Base-by-base conservation (phyloP, 306 rosid species). In the Calophaca sinica region DNA sequence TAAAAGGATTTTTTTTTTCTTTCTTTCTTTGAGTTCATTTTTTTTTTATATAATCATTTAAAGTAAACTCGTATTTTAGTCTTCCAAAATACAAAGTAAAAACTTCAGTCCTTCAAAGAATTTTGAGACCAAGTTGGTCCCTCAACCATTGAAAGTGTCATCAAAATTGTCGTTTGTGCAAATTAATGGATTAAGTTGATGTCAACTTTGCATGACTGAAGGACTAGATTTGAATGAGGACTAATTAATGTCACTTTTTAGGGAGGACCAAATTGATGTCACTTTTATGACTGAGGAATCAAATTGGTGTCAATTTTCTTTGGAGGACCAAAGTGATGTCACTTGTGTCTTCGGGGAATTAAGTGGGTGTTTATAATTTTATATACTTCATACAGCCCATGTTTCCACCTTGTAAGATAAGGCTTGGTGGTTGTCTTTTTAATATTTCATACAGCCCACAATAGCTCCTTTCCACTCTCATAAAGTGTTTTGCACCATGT, bases 41-140 rank as follows among this genome's bases (percentile, higher is more conserved):
- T 9, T 2, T 20, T 66, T 32, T 66, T 15, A 9, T 2, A 41
- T 31, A 6, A 13, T 75, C 28, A 28, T 32, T 65, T 3, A 42
- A 2, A 38, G 32, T 35, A 36, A 35, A 49, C 20, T 29, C 44
- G 7, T 51, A 32, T 26, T 20, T 38, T 15, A 31, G 20, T 54
- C 28, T 51, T 65, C 14, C 74, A 44, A 76, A 53, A 66, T 44
- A 53, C 49, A 42, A 9, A 13, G 33, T n/a, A 33, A 75, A 39
- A 10, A 50, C n/a, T 72, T 42, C 12, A 26, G 60, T 31, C 33
- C 28, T 42, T 42, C 26, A 42, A 76, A 64, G 55, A 42, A 72
- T 12, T 55, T 41, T 50, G 46, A 41, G 57, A 76, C 50, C 32
- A 49, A 10, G 62, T 32, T 65, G 29, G 9, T 31, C 74, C 13